Evolutionary conservation across 306 rosid genomes (phyloP).

Genomic region (Quercus robur): DNA sequence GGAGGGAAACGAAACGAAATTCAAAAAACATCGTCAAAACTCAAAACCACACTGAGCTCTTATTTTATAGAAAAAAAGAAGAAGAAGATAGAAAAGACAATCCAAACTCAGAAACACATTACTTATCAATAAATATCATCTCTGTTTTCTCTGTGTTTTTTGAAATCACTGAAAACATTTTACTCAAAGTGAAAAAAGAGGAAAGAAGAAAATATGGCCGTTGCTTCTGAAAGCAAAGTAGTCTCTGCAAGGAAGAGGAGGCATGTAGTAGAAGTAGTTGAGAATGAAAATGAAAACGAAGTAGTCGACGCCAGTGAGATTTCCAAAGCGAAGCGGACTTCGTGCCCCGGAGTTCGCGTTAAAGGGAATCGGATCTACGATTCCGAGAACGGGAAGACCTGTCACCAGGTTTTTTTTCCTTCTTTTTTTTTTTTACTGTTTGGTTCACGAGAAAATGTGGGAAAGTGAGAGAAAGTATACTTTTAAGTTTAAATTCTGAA

Average conservation of each 20-base stretch:
- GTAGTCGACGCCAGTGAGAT: neutral
- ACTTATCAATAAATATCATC: no score
- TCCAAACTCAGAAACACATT: no score
- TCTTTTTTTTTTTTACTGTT: neutral
- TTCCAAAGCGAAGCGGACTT: conserved; percentile 21
- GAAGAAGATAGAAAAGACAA: no score
- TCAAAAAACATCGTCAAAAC: no score
- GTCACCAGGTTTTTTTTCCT: conserved; percentile 41
- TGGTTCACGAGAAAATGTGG: no score
- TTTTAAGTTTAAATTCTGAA: no score
- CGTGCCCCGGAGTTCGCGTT: conserved; percentile 40
- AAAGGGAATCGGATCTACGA: conserved; percentile 35
- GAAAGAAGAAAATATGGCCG: neutral
- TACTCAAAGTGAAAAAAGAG: no score
- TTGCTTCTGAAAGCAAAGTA: neutral
- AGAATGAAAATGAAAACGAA: neutral
- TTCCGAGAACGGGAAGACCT: conserved; percentile 41
- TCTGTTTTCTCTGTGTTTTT: no score
- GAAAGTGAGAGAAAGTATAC: neutral
- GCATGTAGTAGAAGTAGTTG: neutral
- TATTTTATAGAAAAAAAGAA: no score
- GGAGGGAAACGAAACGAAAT: no score
- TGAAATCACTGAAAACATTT: neutral
- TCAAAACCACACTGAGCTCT: no score
- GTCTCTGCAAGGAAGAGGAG: conserved; percentile 23